Percentiles rank a stretch among this genome's conserved stretches.
These are phyloP conservation scores for Phytophthora chlamydospora DNA, from an alignment of 352 stramenopile genomes.

Conservation along the genomic window DNA sequence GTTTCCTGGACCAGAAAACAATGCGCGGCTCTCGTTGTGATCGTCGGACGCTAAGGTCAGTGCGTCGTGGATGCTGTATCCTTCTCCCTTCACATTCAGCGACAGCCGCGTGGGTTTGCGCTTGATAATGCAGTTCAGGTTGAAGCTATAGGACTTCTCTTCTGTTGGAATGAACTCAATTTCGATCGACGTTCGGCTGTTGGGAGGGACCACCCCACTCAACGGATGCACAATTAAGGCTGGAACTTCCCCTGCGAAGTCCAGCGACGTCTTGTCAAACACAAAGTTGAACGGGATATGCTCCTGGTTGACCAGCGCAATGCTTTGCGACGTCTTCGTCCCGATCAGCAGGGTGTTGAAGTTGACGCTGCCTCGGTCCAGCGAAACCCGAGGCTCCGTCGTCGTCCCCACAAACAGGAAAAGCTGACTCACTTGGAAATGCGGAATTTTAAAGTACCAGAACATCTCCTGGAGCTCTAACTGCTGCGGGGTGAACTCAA, in stretches of 20 bases:
- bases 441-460: constrained; percentile 90
- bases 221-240: constrained; percentile 87
- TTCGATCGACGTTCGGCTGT: constrained; percentile 80
- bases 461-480: constrained; percentile 92
- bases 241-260: constrained; percentile 78
- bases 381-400: constrained; percentile 86
- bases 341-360: constrained; percentile 94
- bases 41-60: constrained; percentile 54
- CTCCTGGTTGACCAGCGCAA: constrained; percentile 93
- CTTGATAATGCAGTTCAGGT: constrained; percentile 91
- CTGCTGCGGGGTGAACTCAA: constrained; percentile 94
- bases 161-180: constrained; percentile 92
- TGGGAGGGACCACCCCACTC: constrained; percentile 90
- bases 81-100: constrained; percentile 95
- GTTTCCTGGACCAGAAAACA: constrained; percentile 40
- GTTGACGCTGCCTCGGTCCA: constrained; percentile 91
- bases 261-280: constrained; percentile 91
- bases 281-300: constrained; percentile 94
- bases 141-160: constrained; percentile 95
- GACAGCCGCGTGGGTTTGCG: constrained; percentile 92
- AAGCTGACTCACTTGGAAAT: constrained; percentile 89
- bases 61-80: constrained; percentile 91
- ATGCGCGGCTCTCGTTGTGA: constrained; percentile 43
- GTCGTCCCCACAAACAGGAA: constrained; percentile 94
- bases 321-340: constrained; percentile 82